Evolutionary conservation across 805 yeast genomes (phyloP), one percentile per base, ranked within the genome.

Genomic region (Kodamaea kaohsiungensis): DNA sequence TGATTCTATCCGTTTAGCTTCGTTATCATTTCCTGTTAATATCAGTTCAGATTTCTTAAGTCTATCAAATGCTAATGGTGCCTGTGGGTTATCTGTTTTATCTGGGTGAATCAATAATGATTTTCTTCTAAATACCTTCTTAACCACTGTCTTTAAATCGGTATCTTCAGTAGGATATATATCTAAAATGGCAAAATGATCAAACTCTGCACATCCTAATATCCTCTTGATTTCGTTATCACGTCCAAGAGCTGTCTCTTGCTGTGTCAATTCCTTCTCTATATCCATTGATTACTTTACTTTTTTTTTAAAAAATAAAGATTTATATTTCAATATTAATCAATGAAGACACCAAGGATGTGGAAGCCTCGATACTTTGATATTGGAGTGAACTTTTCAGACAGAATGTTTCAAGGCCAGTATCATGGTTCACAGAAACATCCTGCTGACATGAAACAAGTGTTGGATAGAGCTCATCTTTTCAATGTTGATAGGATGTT

Each of bases 351-450:
- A 13, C 17, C 48, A 30, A 46, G 22, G 15, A 30, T 48, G 52
- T 73, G 78, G 78, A 71, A 61, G 60, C 79, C 80, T 30, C 66
- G 76, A 43, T 76, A 76, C 58, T 76, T 73, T 58, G 80, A 76
- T 53, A 76, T 76, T 16, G 80, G 80, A 33, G 89, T 91, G 61
- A 93, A 93, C 66, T 78, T 93, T 64, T 87, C 97, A 0, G 99
- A 93, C 67, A 76, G 83, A 3, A 95, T 92, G 95, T 95, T 89
- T 67, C 79, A 77, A 48, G 99, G 99, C 1, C 57, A 69, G 7
- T 95, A 95, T 65, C 81, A 90, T 57, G 91, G 87, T 12, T 81
- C 84, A 27, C 18, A 54, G 5, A 76, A 81, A 53, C 98, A 93
- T 65, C 79, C 80, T 1, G 61, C 79, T 1, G 99, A 95, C 68